Evolutionary conservation across 257 asterid genomes (phyloP).

Genomic region (Parsonsia alboflavescens): DNA sequence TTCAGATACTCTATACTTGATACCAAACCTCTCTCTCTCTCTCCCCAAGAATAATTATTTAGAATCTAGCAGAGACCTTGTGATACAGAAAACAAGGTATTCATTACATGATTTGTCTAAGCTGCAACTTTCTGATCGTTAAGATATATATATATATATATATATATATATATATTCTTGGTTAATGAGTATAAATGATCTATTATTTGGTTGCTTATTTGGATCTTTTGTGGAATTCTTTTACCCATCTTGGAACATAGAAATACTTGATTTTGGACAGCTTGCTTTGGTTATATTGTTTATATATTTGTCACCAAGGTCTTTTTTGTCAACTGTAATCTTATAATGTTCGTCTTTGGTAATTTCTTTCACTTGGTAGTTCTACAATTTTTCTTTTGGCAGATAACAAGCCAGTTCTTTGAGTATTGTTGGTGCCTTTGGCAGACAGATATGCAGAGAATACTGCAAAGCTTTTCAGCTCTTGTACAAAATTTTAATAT

Average conservation of each 20-base stretch:
- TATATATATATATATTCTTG: background rate
- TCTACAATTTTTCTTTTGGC: conserved; percentile 49
- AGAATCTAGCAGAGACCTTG: background rate
- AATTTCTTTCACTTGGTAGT: conserved; percentile 21
- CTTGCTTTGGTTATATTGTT: background rate
- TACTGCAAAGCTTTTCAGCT: conserved; percentile 68
- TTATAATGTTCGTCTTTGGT: conserved; percentile 1
- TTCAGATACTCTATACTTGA: background rate
- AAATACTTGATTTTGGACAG: background rate
- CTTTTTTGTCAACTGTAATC: background rate
- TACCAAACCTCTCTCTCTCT: background rate
- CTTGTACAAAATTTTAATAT: conserved; percentile 56
- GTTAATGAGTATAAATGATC: background rate
- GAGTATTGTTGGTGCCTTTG: conserved; percentile 98
- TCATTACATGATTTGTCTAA: background rate
- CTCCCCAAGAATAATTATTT: background rate
- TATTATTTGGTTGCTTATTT: background rate
- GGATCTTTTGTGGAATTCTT: background rate
- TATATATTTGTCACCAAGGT: background rate
- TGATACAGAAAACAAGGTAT: background rate
- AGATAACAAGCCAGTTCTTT: conserved; percentile 89
- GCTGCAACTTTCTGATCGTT: background rate
- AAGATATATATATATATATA: background rate
- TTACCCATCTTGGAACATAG: background rate
- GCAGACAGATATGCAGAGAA: conserved; percentile 82